Evolutionary conservation across 164 flowering plant species (phyloP), one percentile per base, ranked within the genome.

Genomic region (Magnolia sinica): DNA sequence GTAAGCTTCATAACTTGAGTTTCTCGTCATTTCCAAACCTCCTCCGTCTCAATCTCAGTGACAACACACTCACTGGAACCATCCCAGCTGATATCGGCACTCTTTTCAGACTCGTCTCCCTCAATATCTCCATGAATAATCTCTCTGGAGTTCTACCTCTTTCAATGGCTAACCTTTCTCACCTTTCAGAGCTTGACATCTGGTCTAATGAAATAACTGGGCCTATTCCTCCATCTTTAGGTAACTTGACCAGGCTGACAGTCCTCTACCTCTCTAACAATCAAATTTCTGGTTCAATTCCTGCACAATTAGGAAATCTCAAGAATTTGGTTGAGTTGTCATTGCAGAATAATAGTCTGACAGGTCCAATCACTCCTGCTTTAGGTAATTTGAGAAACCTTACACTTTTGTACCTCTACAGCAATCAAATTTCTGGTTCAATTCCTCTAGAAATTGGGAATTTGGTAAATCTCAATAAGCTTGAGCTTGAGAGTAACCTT

Each of bases 221-320:
- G 1, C 29, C 29, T 1, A 27, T 27, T 1, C 29, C 29, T 27
- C 29, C 29, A 1, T 1, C 29, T 27, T 27, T 27, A 27, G 29
- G 29, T 27, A 27, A 27, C 0, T 27, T 27, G 29, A 27, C 2
- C 1, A 27, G 1, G 1, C 29, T 27, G 1, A 27, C 29, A 1
- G 29, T 27, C 1, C 1, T 27, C 1, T 27, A 27, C 29, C 29
- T 27, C 29, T 1, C 1, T 27, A 24, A 1, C 27, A 81, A 76
- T 63, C 29, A 18, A 2, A 79, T 84, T 29, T 5, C 8, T 7
- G 84, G 86, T 4, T 2, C n/a, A 13, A 70, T 82, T n/a, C 87
- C 87, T 7, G 4, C 61, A 16, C 79, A 84, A 68, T 80, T 84
- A 51, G 86, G 86, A 7, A 76, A 71, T n/a, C 22, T 71, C 19